Evolutionary conservation across 495 filamentous ascomycete species (phyloP).

Genomic region (Penicillium pancosmium): DNA sequence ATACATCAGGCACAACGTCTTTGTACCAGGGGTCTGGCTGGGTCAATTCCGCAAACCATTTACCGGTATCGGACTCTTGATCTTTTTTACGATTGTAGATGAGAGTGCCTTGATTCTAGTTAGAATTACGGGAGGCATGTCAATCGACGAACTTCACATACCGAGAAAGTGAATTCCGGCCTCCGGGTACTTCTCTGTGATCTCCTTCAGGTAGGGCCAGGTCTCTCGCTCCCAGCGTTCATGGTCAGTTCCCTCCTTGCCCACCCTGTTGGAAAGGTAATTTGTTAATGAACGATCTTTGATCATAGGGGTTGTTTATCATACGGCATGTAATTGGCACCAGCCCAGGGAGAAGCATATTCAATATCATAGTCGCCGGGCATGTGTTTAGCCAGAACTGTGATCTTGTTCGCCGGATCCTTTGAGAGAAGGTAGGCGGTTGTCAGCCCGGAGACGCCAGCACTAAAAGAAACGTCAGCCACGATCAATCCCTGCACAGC

Average conservation of each 20-base stretch:
- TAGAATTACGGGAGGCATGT: background rate
- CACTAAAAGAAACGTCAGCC: conserved; percentile 53
- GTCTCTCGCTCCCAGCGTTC: conserved; percentile 66
- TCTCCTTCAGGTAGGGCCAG: conserved; percentile 64
- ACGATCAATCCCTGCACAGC: background rate
- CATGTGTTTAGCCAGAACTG: conserved; percentile 93
- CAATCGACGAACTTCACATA: conserved; percentile 29
- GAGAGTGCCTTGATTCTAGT: conserved; percentile 42
- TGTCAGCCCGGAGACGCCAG: conserved; percentile 91
- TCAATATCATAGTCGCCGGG: conserved; percentile 97
- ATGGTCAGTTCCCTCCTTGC: conserved; percentile 51
- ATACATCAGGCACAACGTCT: conserved; percentile 71
- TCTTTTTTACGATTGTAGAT: conserved; percentile 71
- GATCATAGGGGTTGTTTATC: too few species aligned
- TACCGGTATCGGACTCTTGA: conserved; percentile 44
- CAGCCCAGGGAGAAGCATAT: conserved; percentile 94
- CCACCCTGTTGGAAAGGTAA: conserved; percentile 45
- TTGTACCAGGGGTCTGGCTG: conserved; percentile 80
- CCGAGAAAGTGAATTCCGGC: conserved; percentile 89
- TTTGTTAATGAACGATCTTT: conserved; percentile 15
- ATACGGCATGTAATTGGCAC: conserved; percentile 89
- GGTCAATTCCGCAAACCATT: conserved; percentile 66
- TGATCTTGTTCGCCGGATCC: conserved; percentile 68
- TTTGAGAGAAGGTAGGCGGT: conserved; percentile 81
- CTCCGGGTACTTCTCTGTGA: conserved; percentile 76